Conservation (phyloP, 495 filamentous ascomycete genomes). For the Glonium stellatum region DNA sequence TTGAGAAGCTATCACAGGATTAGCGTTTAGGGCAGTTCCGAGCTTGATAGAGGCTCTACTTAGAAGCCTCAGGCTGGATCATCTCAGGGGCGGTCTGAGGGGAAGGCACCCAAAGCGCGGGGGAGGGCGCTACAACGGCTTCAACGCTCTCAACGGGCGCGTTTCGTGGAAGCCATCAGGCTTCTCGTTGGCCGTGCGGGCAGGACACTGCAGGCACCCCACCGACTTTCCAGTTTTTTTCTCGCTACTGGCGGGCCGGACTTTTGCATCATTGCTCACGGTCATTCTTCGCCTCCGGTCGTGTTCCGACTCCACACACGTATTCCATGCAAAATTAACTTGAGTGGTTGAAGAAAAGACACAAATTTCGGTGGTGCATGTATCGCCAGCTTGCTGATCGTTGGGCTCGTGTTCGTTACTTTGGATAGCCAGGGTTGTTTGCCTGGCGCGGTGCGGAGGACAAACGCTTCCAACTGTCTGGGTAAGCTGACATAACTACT, state of each 20-base stretch:
- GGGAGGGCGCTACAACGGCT: not conserved
- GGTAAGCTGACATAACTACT: slow-evolving; percentile 3
- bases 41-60: not conserved
- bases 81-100: not conserved
- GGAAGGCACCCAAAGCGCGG: not conserved
- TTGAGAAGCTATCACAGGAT: not conserved
- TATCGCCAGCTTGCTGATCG: slow-evolving; percentile 40
- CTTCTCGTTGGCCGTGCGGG: not conserved
- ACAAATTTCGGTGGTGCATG: slow-evolving; percentile 35
- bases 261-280: not conserved
- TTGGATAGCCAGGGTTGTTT: slow-evolving; percentile 32
- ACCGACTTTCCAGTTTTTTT: not conserved
- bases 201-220: not conserved
- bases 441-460: not conserved
- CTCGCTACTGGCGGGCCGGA: not conserved
- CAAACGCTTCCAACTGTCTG: not conserved
- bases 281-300: not conserved
- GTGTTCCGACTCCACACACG: slow-evolving; percentile 14
- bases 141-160: not conserved
- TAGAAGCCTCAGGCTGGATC: not conserved
- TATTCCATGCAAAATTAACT: slow-evolving; percentile 3
- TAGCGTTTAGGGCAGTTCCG: not conserved
- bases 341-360: slow-evolving; percentile 36
- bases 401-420: slow-evolving; percentile 43
- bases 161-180: not conserved